Conservation (phyloP, 768 basidiomycete genomes). For the Boletellus sp. region DNA sequence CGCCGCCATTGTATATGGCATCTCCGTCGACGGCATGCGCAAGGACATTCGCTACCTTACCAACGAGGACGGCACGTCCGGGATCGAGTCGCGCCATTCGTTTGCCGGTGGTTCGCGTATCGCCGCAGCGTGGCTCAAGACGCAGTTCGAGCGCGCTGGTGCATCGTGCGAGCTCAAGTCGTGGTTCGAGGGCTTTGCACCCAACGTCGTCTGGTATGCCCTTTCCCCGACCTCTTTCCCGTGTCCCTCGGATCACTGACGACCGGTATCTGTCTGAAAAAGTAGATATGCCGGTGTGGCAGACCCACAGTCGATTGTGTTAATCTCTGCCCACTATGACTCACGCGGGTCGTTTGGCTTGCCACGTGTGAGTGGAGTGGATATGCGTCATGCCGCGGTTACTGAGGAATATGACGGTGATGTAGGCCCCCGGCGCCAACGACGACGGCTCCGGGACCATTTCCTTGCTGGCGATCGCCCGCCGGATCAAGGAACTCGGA, state of each 20-base stretch:
- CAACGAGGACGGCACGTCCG: constrained; percentile 72
- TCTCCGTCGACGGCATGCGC: constrained; percentile 63
- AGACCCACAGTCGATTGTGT: constrained; percentile 51
- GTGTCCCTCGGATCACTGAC: neutral
- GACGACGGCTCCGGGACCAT: constrained; percentile 65
- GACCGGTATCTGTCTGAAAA: neutral
- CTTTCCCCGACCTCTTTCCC: neutral
- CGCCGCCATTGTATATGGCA: constrained; percentile 62
- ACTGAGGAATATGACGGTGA: neutral
- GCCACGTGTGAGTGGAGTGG: constrained; percentile 35
- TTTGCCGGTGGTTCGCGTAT: constrained; percentile 60
- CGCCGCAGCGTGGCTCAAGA: constrained; percentile 47
- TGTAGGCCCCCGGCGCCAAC: constrained; percentile 48
- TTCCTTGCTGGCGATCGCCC: constrained; percentile 77
- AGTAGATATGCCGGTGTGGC: constrained; percentile 57
- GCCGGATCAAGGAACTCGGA: constrained; percentile 61
- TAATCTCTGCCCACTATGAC: constrained; percentile 88
- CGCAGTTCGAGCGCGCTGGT: constrained; percentile 67
- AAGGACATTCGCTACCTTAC: constrained; percentile 79
- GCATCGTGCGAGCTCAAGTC: constrained; percentile 64
- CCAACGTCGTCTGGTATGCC: constrained; percentile 80
- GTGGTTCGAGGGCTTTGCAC: constrained; percentile 74
- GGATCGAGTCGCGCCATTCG: constrained; percentile 77
- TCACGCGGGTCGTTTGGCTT: constrained; percentile 88
- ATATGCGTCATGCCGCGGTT: neutral